These are phyloP conservation scores for Candida chilensis DNA, from an alignment of 805 yeast genomes.

Conservation along the genomic window DNA sequence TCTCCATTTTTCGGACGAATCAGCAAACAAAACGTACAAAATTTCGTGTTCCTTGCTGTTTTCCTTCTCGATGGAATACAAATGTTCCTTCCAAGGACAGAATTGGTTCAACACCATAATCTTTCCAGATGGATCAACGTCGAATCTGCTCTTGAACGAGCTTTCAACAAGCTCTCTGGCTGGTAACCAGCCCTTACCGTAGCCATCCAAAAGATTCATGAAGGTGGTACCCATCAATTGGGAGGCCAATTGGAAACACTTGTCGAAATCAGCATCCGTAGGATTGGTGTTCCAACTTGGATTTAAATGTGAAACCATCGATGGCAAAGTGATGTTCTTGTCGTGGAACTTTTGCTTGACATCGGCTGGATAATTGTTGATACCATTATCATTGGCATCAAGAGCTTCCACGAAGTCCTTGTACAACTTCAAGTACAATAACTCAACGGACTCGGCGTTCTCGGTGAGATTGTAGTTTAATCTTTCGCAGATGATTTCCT, in stretches of 20 bases:
- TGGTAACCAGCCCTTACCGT: conserved; percentile 86
- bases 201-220: conserved; percentile 51
- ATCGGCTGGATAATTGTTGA: conserved; percentile 55
- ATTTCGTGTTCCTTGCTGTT: conserved; percentile 44
- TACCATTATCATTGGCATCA: conserved; percentile 95
- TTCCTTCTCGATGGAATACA: conserved; percentile 63
- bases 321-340: conserved; percentile 66
- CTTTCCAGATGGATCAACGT: conserved; percentile 61
- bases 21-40: conserved; percentile 74
- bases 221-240: conserved; percentile 80
- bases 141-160: conserved; percentile 56
- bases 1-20: conserved; percentile 70
- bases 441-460: conserved; percentile 37
- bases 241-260: conserved; percentile 60
- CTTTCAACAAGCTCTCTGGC: conserved; percentile 69
- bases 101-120: conserved; percentile 66
- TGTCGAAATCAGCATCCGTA: conserved; percentile 58
- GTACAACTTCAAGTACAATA: conserved; percentile 71
- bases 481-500: conserved; percentile 50
- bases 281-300: conserved; percentile 77
- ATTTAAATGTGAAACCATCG: conserved; percentile 69
- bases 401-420: conserved; percentile 81
- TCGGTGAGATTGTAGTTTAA: conserved; percentile 27
- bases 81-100: conserved; percentile 95
- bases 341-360: conserved; percentile 60